phyloP scores from a whole-genome alignment of 169 alveolate genomes.

The Miamiensis avidus region DNA sequence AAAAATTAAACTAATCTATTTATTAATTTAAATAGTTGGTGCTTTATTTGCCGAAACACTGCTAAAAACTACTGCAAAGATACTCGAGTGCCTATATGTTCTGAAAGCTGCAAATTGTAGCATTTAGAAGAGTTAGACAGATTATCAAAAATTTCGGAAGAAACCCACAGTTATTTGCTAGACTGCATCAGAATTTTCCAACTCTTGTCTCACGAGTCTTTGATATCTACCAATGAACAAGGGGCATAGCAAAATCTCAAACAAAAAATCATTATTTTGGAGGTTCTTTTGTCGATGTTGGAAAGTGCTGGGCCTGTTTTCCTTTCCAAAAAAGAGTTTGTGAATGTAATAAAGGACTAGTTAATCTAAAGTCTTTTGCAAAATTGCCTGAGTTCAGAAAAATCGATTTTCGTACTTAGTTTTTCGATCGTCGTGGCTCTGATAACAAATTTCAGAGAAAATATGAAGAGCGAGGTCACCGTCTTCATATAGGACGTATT shows the following conservation, averaged over 20 bases:
- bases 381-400: constrained; percentile 56
- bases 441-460: constrained; percentile 75
- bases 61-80: constrained; percentile 84
- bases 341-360: constrained; percentile 68
- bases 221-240: constrained; percentile 11
- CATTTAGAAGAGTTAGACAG: constrained; percentile 40
- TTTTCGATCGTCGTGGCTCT: constrained; percentile 73
- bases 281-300: constrained; percentile 66
- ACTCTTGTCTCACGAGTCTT: constrained; percentile 28
- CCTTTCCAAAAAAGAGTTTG: constrained; percentile 60
- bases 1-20: neutral
- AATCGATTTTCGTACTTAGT: constrained; percentile 60
- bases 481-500: constrained; percentile 86
- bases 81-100: constrained; percentile 83
- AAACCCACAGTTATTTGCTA: constrained; percentile 15
- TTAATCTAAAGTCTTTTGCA: constrained; percentile 76
- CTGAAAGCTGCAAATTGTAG: constrained; percentile 77
- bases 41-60: constrained; percentile 83
- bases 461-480: constrained; percentile 71
- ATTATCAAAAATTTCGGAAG: constrained; percentile 6
- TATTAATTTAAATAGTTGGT: constrained; percentile 59
- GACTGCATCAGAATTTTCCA: constrained; percentile 27
- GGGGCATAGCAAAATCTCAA: constrained; percentile 33
- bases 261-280: constrained; percentile 71
- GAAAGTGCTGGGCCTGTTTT: constrained; percentile 77